phyloP scores from a whole-genome alignment of 192 early-diverging fungal species.

The Backusella mclennaniae region DNA sequence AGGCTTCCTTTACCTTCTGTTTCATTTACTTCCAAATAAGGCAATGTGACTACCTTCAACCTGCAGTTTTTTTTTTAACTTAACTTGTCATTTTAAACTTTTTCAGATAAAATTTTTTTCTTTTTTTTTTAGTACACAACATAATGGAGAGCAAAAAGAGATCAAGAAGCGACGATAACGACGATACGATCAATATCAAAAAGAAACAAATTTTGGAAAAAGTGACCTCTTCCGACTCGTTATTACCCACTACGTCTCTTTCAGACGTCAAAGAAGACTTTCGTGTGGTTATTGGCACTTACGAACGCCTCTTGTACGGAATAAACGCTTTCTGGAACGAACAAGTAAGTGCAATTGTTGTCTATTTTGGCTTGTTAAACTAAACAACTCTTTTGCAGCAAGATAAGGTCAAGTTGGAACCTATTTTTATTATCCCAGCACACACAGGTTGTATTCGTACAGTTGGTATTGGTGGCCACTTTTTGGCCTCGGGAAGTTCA shows the following conservation, averaged over 20 bases:
- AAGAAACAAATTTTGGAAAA: slow-evolving; percentile 4
- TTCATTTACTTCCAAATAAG: neutral
- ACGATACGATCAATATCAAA: neutral
- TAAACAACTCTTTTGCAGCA: neutral
- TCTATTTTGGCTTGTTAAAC: neutral
- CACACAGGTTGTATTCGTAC: slow-evolving; percentile 95
- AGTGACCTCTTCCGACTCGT: neutral
- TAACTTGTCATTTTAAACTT: neutral
- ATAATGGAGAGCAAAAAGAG: slow-evolving; percentile 9
- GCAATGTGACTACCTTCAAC: neutral
- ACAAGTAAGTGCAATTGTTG: neutral
- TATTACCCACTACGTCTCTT: neutral
- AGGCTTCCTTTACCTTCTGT: neutral
- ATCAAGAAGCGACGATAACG: slow-evolving; percentile 4
- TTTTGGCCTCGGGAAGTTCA: slow-evolving; percentile 91
- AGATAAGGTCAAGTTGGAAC: slow-evolving; percentile 49
- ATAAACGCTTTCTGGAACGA: slow-evolving; percentile 65
- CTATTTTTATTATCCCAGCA: slow-evolving; percentile 93
- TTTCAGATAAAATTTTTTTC: neutral
- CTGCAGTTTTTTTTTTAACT: neutral
- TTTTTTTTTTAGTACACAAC: neutral
- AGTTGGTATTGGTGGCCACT: slow-evolving; percentile 70
- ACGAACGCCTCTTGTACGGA: slow-evolving; percentile 97
- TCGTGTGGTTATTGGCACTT: slow-evolving; percentile 80
- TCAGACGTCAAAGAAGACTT: slow-evolving; percentile 44